Evolutionary conservation across 306 rosid genomes (phyloP), one percentile per base, ranked within the genome.

Genomic region (Cucurbita pepo): DNA sequence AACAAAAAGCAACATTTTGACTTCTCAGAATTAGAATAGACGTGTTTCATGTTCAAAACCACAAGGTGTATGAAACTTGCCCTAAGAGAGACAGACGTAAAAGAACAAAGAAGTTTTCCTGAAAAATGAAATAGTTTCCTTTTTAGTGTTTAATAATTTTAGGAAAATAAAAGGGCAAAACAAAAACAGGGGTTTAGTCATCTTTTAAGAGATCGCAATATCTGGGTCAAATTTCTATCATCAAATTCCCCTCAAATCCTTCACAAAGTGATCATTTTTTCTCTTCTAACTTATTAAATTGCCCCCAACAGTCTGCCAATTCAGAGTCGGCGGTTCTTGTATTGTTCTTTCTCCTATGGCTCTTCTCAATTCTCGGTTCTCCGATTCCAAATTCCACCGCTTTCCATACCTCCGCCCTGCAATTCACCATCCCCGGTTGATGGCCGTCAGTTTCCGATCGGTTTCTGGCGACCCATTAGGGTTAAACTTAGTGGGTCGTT

Each of bases 351-450:
- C 19, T 3, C 72, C 48, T 74, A 92, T 88, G 97, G 92, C 87
- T 73, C 77, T 88, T 77, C 77, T 88, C 78, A 81, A 82, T 7
- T 85, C 90, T 13, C 90, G 80, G 1, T 76, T 84, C 1, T 73
- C 83, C 80, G 76, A 83, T 77, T 83, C 86, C 55, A 78, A 86
- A 78, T 72, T 80, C 82, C 78, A 58, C 62, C 53, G 19, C 44
- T 77, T 72, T n/a, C 66, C 79, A 76, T 81, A 79, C 56, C 60
- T 86, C 78, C 85, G 72, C 83, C 77, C 79, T 50, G 10, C 74
- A 72, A 47, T 81, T 79, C 88, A 72, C 75, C 84, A 77, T 70
- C 73, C 76, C 5, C 56, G 52, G 47, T 77, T 52, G 8, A 19
- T 80, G 19, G 76, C 62, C 21, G 72, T 71, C 41, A 59, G 47